A percentile compares a stretch with the other conserved stretches of the same genome.
phyloP scores from a whole-genome alignment of 2,329 filamentous ascomycete genomes.

The Scedosporium apiospermum region DNA sequence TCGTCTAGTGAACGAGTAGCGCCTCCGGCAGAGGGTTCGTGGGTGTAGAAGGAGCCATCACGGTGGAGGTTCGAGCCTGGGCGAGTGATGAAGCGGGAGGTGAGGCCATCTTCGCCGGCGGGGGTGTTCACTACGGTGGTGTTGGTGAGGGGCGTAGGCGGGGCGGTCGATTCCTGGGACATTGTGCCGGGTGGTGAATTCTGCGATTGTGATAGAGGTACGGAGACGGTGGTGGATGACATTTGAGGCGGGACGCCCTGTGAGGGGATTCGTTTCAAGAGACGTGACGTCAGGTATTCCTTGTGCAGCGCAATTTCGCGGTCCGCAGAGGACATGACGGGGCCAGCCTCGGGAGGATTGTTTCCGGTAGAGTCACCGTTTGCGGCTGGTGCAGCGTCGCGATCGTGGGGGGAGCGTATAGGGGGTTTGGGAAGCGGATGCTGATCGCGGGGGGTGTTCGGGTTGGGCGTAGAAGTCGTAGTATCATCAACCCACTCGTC shows the following conservation, averaged over 20 bases:
- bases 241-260: slow-evolving; percentile 55
- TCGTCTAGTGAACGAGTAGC: slow-evolving; percentile 20
- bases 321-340: slow-evolving; percentile 14
- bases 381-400: not conserved
- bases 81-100: slow-evolving; percentile 49
- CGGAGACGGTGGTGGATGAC: slow-evolving; percentile 48
- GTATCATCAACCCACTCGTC: slow-evolving; percentile 62
- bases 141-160: slow-evolving; percentile 27
- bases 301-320: slow-evolving; percentile 43
- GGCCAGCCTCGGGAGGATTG: not conserved
- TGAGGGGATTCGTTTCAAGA: slow-evolving; percentile 55
- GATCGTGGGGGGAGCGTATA: not conserved
- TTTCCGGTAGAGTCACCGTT: not conserved
- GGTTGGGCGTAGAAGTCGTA: slow-evolving; percentile 50
- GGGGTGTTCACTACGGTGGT: slow-evolving; percentile 16
- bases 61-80: slow-evolving; percentile 38
- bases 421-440: not conserved
- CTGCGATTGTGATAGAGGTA: slow-evolving; percentile 14
- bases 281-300: slow-evolving; percentile 56
- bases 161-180: slow-evolving; percentile 20
- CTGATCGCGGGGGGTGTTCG: slow-evolving; percentile 4
- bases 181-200: slow-evolving; percentile 18
- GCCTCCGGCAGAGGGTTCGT: slow-evolving; percentile 13
- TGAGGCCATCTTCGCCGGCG: slow-evolving; percentile 36
- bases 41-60: slow-evolving; percentile 43